phyloP scores from a whole-genome alignment of 352 stramenopile species.

The Phytopythium oedochilum region DNA sequence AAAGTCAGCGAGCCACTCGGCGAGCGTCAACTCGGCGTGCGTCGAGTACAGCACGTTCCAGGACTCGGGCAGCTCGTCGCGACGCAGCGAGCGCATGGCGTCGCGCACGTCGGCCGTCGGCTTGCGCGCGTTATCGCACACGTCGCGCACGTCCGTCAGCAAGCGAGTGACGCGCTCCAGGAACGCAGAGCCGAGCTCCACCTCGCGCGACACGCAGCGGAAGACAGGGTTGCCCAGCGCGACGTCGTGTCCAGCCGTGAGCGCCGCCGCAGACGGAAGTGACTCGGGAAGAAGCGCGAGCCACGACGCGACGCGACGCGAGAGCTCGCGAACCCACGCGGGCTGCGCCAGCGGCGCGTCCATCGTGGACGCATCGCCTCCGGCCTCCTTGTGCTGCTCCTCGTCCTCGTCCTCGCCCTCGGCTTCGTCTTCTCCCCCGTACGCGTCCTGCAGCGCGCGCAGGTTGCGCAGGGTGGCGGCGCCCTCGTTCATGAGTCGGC shows the following conservation, averaged over 20 bases:
- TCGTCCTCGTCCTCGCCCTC: conserved; percentile 24
- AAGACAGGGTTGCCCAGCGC: conserved; percentile 88
- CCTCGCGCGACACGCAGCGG: conserved; percentile 88
- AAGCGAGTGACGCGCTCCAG: conserved; percentile 62
- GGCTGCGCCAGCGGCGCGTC: conserved; percentile 28
- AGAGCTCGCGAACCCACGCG: conserved; percentile 82
- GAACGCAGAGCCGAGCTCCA: conserved; percentile 66
- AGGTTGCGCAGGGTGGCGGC: conserved; percentile 75
- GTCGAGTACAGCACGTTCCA: conserved; percentile 63
- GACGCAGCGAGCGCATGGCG: conserved; percentile 71
- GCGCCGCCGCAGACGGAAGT: conserved; percentile 25
- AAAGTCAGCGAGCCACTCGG: conserved; percentile 86
- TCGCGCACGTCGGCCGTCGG: conserved; percentile 85
- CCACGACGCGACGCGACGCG: conserved; percentile 60
- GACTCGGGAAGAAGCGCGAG: conserved; percentile 48
- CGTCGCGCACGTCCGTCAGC: conserved; percentile 60
- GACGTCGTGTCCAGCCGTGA: conserved; percentile 22
- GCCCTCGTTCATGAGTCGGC: conserved; percentile 83
- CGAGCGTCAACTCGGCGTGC: conserved; percentile 49
- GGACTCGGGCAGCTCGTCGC: conserved; percentile 56
- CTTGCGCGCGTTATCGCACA: conserved; percentile 83
- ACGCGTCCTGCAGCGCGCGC: conserved; percentile 79
- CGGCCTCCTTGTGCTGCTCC: conserved; percentile 57
- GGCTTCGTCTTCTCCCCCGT: conserved; percentile 35
- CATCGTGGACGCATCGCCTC: conserved; percentile 16